Conservation (phyloP, 2,329 filamentous ascomycete genomes). For the Pestalotiopsis sp. region DNA sequence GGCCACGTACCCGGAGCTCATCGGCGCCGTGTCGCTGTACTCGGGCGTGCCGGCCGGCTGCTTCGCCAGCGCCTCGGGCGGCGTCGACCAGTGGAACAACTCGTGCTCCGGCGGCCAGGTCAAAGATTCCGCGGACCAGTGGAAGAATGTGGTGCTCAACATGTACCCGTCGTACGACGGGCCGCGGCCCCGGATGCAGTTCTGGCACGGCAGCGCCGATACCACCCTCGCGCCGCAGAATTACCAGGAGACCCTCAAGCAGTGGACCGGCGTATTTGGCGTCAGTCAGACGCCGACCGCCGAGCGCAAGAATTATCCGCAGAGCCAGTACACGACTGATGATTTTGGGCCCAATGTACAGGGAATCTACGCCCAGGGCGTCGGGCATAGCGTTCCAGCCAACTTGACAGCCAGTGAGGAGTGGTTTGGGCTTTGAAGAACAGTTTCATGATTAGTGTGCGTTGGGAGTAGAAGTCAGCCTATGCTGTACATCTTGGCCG, state of each 20-base stretch:
- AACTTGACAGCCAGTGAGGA: slow-evolving; percentile 34
- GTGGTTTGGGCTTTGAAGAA: slow-evolving; percentile 34
- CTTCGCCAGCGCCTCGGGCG: slow-evolving; percentile 39
- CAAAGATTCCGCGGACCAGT: slow-evolving; percentile 45
- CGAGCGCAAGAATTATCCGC: slow-evolving; percentile 36
- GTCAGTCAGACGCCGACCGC: slow-evolving; percentile 34
- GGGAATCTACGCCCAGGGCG: slow-evolving; percentile 37
- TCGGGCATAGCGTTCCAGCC: slow-evolving; percentile 35
- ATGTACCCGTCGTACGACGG: slow-evolving; percentile 55
- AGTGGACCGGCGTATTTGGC: slow-evolving; percentile 56
- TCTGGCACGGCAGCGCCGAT: slow-evolving; percentile 60
- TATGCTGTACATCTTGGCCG: too few relatives aligned
- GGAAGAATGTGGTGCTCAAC: slow-evolving; percentile 48
- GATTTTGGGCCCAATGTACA: slow-evolving; percentile 40
- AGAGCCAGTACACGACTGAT: slow-evolving; percentile 40
- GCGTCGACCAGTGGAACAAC: slow-evolving; percentile 53
- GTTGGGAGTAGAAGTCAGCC: too few relatives aligned
- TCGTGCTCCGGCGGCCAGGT: slow-evolving; percentile 50
- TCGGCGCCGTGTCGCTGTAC: slow-evolving; percentile 40
- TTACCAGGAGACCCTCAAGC: slow-evolving; percentile 60
- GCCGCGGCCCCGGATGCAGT: slow-evolving; percentile 55
- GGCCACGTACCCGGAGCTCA: slow-evolving; percentile 45
- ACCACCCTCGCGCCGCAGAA: slow-evolving; percentile 53
- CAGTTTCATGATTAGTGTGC: too few relatives aligned
- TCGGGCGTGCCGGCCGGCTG: slow-evolving; percentile 46